Conservation (phyloP, 2,329 filamentous ascomycete species). For the Clarireedia homoeocarpa region DNA sequence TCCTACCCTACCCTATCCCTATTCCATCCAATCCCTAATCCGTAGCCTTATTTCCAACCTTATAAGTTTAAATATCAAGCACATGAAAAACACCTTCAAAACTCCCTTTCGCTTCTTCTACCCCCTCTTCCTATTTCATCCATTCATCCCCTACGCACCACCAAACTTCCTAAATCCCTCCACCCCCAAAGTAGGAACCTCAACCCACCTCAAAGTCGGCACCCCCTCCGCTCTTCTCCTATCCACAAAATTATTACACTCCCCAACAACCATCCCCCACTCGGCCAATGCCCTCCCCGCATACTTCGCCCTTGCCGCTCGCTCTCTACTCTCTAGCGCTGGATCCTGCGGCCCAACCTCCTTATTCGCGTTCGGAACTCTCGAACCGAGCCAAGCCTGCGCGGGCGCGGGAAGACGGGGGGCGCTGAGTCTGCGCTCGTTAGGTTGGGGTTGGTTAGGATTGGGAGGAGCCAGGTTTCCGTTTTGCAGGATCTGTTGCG, state of each 20-base stretch:
- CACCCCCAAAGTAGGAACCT: slow-evolving; percentile 57
- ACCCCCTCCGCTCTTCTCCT: slow-evolving; percentile 68
- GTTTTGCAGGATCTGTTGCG: slow-evolving; percentile 5
- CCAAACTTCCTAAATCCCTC: slow-evolving; percentile 47
- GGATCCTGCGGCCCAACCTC: slow-evolving; percentile 24
- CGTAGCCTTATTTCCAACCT: background rate
- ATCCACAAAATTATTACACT: slow-evolving; percentile 77
- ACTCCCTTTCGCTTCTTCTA: background rate
- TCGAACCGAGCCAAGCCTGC: slow-evolving; percentile 50
- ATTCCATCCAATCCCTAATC: background rate
- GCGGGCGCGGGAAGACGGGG: slow-evolving; percentile 65
- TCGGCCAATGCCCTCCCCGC: slow-evolving; percentile 68
- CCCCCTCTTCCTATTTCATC: background rate
- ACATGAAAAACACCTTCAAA: too few relatives aligned
- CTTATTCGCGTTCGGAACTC: slow-evolving; percentile 20
- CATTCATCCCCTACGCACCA: too few relatives aligned
- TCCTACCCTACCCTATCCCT: too few relatives aligned
- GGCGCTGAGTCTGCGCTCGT: slow-evolving; percentile 54
- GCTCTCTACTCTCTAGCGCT: slow-evolving; percentile 13
- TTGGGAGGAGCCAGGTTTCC: background rate
- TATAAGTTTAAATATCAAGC: background rate
- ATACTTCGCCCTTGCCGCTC: slow-evolving; percentile 44
- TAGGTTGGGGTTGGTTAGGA: background rate
- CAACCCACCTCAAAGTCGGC: slow-evolving; percentile 55
- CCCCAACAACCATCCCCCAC: slow-evolving; percentile 66